Percentiles rank a stretch among this genome's conserved stretches.
These are phyloP conservation scores for Tuber umbilicatum DNA, from an alignment of 495 filamentous ascomycete genomes.

Conservation along the genomic window DNA sequence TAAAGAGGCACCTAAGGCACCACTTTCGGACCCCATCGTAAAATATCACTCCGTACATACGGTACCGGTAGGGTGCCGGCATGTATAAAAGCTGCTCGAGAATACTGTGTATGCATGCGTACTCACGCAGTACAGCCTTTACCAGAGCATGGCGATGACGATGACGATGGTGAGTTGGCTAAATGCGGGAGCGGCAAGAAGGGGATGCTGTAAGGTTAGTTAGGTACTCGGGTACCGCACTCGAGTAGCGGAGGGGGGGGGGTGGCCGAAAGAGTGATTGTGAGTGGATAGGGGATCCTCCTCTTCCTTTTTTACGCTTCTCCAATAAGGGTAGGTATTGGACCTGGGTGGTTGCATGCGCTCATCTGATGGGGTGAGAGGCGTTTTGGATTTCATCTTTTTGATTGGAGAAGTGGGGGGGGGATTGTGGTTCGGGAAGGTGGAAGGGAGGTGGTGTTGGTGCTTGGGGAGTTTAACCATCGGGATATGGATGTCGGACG, in stretches of 20 bases:
- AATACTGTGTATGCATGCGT: not conserved
- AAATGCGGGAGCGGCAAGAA: not conserved
- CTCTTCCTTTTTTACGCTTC: not conserved
- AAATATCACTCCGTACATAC: not conserved
- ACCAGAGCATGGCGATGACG: not conserved
- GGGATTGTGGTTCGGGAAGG: not conserved
- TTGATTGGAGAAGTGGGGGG: not conserved
- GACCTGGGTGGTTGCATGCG: not conserved
- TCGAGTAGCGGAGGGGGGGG: not conserved
- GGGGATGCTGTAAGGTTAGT: not conserved
- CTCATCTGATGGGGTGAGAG: slow-evolving; percentile 1
- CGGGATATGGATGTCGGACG: not conserved
- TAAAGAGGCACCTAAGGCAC: no score
- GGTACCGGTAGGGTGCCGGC: not conserved
- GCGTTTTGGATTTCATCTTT: not conserved
- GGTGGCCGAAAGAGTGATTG: not conserved
- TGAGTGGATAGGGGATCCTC: not conserved
- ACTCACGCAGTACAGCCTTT: not conserved
- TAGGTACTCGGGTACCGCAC: not conserved
- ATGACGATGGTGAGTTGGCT: not conserved
- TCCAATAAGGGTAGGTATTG: not conserved
- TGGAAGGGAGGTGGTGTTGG: not conserved
- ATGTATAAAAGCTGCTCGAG: not conserved
- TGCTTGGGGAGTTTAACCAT: not conserved
- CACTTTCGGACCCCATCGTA: no score